Evolutionary conservation across 176 grass and related monocot genomes (phyloP).

Genomic region (Triticum aestivum): DNA sequence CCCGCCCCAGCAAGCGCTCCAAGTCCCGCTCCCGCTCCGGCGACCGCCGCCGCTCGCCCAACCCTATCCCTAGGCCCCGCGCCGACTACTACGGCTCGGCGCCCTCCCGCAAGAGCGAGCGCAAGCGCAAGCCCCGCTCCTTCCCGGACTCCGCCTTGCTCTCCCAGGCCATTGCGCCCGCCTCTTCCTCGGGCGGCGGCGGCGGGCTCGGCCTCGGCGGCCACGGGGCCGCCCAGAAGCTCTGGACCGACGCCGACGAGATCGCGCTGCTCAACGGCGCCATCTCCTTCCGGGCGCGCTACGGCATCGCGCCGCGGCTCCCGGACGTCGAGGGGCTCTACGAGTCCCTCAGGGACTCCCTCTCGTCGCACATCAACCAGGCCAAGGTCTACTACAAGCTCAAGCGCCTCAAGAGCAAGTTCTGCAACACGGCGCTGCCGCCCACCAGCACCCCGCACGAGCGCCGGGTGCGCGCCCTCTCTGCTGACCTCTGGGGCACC

Average conservation of each 20-base stretch:
- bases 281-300: constrained; percentile 39
- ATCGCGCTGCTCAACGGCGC: constrained; percentile 58
- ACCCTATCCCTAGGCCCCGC: constrained; percentile 43
- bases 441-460: constrained; percentile 46
- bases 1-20: constrained; percentile 42
- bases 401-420: constrained; percentile 91
- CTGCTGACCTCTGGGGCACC: constrained; percentile 46
- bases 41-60: constrained; percentile 19
- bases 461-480: constrained; percentile 51
- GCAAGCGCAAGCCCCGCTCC: constrained; percentile 46
- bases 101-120: constrained; percentile 42
- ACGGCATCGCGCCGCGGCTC: constrained; percentile 47
- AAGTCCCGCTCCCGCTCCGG: constrained; percentile 28
- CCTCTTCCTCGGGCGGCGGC: background rate
- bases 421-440: constrained; percentile 19
- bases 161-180: background rate
- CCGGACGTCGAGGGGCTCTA: constrained; percentile 49
- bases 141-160: constrained; percentile 26
- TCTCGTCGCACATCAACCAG: constrained; percentile 49
- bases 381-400: constrained; percentile 85
- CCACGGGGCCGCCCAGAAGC: constrained; percentile 35
- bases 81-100: background rate
- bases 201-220: background rate
- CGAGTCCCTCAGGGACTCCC: constrained; percentile 39
- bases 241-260: constrained; percentile 69